Percentiles rank a stretch among this genome's conserved stretches.
Evolutionary conservation across 177 flowering plant species (phyloP).

Genomic region (Vitis hybrid): DNA sequence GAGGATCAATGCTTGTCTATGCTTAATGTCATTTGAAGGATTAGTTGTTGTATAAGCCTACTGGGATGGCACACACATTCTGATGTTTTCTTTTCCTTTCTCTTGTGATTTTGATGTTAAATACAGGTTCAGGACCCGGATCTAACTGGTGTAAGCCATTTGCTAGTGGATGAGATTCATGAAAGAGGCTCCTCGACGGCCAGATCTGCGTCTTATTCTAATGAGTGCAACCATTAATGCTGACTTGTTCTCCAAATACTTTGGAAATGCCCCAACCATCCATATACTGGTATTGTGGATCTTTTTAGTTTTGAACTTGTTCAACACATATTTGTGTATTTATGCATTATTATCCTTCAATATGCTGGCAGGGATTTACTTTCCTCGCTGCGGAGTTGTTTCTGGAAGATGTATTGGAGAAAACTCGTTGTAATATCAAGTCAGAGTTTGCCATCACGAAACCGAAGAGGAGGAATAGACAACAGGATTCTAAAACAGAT

Average conservation of each 20-base stretch:
- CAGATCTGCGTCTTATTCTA: slow-evolving; percentile 79
- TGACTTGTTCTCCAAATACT: slow-evolving; percentile 87
- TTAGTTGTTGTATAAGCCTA: not conserved
- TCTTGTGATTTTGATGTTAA: slow-evolving; percentile 7
- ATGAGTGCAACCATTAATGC: slow-evolving; percentile 99
- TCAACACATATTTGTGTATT: not conserved
- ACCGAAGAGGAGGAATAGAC: slow-evolving; percentile 61
- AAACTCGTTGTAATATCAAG: slow-evolving; percentile 60
- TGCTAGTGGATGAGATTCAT: slow-evolving; percentile 97
- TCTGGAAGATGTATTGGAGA: slow-evolving; percentile 86
- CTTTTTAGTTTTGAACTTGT: not conserved
- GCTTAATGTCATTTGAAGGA: not conserved
- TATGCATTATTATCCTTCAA: slow-evolving; percentile 1
- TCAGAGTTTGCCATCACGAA: slow-evolving; percentile 63
- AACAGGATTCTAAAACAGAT: slow-evolving; percentile 67
- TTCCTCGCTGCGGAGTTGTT: slow-evolving; percentile 75
- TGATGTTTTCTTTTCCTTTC: slow-evolving; percentile 3
- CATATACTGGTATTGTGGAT: slow-evolving; percentile 69
- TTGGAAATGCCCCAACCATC: slow-evolving; percentile 81
- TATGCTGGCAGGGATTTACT: slow-evolving; percentile 68
- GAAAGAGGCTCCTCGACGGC: slow-evolving; percentile 95
- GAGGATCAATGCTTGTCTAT: not conserved
- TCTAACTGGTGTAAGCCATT: slow-evolving; percentile 78
- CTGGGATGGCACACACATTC: not conserved
- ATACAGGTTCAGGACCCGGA: slow-evolving; percentile 81